Conservation (phyloP, 1,139 yeast genomes). For the Debaryomyces subglobosus region DNA sequence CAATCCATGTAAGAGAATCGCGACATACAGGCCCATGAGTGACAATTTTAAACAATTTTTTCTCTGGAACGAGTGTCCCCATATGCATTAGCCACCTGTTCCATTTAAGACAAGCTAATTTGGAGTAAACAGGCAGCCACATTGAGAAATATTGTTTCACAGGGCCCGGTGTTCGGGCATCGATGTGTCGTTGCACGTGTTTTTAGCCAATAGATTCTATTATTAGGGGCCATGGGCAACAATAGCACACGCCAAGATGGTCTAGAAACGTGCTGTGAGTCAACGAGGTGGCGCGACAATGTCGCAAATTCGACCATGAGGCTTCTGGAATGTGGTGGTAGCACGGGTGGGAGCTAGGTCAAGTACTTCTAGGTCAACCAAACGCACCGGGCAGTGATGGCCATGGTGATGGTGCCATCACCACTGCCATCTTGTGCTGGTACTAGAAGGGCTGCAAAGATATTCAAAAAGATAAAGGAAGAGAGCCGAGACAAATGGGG, state of each 20-base stretch:
- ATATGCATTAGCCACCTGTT: constrained; percentile 1
- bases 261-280: constrained; percentile 1
- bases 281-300: neutral
- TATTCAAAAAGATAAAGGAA: neutral
- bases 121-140: constrained; percentile 1
- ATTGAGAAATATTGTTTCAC: neutral
- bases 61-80: constrained; percentile 1
- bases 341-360: neutral
- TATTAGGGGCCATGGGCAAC: constrained; percentile 1
- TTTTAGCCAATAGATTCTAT: neutral
- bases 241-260: neutral
- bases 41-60: constrained; percentile 1
- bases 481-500: neutral
- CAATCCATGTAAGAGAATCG: constrained; percentile 6
- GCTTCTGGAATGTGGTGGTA: neutral
- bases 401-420: neutral
- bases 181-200: neutral
- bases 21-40: constrained; percentile 9
- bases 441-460: neutral
- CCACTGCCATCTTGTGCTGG: neutral
- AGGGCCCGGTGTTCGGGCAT: constrained; percentile 5
- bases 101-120: neutral
- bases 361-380: neutral
- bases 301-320: neutral
- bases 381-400: neutral